Base-by-base conservation (phyloP, 768 basidiomycete species). In the Pholiota conissans region DNA sequence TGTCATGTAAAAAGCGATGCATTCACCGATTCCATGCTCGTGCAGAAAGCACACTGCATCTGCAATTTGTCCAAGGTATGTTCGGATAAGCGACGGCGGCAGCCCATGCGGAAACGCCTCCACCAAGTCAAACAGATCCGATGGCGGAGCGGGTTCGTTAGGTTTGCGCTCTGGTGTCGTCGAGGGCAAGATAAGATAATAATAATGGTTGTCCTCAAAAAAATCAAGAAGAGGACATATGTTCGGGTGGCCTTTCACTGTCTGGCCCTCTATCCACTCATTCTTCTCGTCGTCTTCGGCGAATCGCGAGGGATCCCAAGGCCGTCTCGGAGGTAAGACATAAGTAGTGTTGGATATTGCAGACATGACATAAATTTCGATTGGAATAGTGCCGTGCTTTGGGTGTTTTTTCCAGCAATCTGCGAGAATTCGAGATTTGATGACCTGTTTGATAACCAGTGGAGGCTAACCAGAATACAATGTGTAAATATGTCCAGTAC, bases 331-430 rank as follows among this genome's bases (percentile, higher is more conserved):
- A 9, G 91, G 88, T n/a, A 96, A 78, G 24, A 86, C 79, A 71
- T 93, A 93, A 24, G 86, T 80, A 3, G 85, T 90, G 61, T 88
- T 84, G 48, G 92, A 94, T 71, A 93, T 88, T 47, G 90, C 85
- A 57, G 91, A 91, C 92, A 94, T 91, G 68, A 94, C 91, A 69
- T 90, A 91, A 24, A 96, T 96, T 75, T 99, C 97, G 76, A 98
- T 96, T 14, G 97, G 96, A 66, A 98, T 97, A 7, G 97, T 97
- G 56, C 96, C 96, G 70, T 91, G 84, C 60, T 89, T 85, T 40
- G 91, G 90, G 70, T 99, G 96, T 67, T 91, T 92, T 78, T 98
- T 98, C 97, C 97, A 99, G 73, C 96, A 98, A 75, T 99, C 96
- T 28, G 96, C 96, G 52, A 99, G 83, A 58, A 99, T 99, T 51